Percentiles rank a stretch among this genome's conserved stretches.
These are phyloP conservation scores for Pichia gijzeniarum DNA, from an alignment of 805 yeast species.

Conservation along the genomic window DNA sequence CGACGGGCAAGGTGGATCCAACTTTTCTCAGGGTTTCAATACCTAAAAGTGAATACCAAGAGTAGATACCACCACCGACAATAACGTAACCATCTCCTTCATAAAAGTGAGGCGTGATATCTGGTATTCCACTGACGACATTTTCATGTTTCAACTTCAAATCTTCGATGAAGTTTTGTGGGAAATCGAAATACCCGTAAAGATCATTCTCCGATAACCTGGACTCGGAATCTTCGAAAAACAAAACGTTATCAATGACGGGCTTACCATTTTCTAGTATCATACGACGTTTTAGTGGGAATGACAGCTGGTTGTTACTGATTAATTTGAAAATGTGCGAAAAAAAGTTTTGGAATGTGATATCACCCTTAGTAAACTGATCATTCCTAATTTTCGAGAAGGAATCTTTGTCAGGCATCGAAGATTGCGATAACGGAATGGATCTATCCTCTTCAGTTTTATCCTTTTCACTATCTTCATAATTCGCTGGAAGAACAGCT, in stretches of 20 bases:
- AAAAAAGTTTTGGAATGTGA: constrained; percentile 29
- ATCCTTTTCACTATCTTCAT: neutral
- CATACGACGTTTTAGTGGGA: constrained; percentile 29
- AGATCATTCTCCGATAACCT: constrained; percentile 25
- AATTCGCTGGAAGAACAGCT: neutral
- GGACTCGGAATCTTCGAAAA: constrained; percentile 23
- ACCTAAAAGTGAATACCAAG: constrained; percentile 63
- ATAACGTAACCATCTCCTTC: constrained; percentile 48
- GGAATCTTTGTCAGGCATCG: constrained; percentile 25
- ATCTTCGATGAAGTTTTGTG: constrained; percentile 29
- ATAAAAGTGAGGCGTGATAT: constrained; percentile 25
- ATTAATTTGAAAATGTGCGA: constrained; percentile 28
- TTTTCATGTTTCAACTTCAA: constrained; percentile 28
- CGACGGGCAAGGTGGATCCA: constrained; percentile 71
- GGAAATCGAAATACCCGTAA: constrained; percentile 24
- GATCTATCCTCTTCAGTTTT: constrained; percentile 24
- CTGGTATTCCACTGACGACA: constrained; percentile 27
- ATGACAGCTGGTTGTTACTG: constrained; percentile 25
- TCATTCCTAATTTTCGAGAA: constrained; percentile 24
- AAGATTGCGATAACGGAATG: constrained; percentile 22
- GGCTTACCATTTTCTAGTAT: constrained; percentile 29
- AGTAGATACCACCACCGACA: constrained; percentile 77
- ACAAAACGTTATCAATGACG: constrained; percentile 28
- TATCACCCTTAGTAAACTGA: constrained; percentile 28
- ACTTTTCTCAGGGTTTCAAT: constrained; percentile 57